Evolutionary conservation across 1,284 basidiomycete genomes (phyloP).

Genomic region (Melanopsichium pennsylvanicum): DNA sequence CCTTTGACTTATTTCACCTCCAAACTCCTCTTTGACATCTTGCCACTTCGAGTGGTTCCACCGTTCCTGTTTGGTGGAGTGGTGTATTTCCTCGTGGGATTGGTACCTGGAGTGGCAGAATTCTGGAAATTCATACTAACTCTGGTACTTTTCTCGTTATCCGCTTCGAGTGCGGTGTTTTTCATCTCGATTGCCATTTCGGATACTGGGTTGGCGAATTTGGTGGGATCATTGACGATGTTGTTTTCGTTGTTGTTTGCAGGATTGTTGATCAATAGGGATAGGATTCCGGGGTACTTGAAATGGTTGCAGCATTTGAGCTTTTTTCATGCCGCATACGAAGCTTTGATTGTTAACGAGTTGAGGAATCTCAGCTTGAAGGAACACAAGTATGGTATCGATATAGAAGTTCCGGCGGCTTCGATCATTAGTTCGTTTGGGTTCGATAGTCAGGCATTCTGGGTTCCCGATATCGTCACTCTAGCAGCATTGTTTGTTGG

Average conservation of each 20-base stretch:
- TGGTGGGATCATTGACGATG: slow-evolving; percentile 94
- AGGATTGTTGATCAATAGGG: slow-evolving; percentile 90
- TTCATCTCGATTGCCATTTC: slow-evolving; percentile 86
- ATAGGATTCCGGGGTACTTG: slow-evolving; percentile 77
- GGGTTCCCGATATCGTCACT: slow-evolving; percentile 49
- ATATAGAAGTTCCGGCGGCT: slow-evolving; percentile 54
- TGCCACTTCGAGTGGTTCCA: slow-evolving; percentile 90
- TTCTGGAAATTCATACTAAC: slow-evolving; percentile 97
- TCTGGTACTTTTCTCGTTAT: slow-evolving; percentile 87
- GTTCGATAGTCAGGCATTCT: slow-evolving; percentile 51
- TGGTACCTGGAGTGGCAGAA: slow-evolving; percentile 83
- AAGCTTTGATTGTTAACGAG: slow-evolving; percentile 93
- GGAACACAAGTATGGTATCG: slow-evolving; percentile 69
- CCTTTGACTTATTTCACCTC: slow-evolving; percentile 94
- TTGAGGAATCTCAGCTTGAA: slow-evolving; percentile 89
- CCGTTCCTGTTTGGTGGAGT: slow-evolving; percentile 93
- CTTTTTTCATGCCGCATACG: slow-evolving; percentile 99
- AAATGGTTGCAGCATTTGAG: slow-evolving; percentile 88
- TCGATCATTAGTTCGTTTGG: slow-evolving; percentile 51
- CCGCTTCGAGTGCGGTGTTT: slow-evolving; percentile 88
- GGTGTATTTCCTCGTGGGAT: slow-evolving; percentile 88
- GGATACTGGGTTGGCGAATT: slow-evolving; percentile 84
- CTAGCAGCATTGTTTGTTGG: slow-evolving; percentile 29
- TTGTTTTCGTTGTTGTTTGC: slow-evolving; percentile 92
- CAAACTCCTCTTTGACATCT: slow-evolving; percentile 93